A percentile compares a stretch with the other conserved stretches of the same genome.
Conservation (phyloP, 208 protist genomes). For the Blastocrithidia nonstop region DNA sequence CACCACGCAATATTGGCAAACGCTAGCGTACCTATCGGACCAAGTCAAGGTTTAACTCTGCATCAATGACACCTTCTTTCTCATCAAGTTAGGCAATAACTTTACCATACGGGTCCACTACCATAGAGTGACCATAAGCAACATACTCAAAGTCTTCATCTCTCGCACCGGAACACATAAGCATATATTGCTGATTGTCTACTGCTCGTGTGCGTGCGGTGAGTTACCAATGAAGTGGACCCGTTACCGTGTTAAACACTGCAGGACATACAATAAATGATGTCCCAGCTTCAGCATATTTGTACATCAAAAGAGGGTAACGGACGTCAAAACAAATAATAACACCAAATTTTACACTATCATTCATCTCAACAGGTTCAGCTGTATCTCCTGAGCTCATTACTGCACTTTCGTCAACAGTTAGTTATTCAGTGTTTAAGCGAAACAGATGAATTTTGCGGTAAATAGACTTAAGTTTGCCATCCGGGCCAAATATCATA, state of each 20-base stretch:
- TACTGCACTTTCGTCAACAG: constrained; percentile 91
- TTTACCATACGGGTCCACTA: constrained; percentile 86
- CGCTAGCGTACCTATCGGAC: constrained; percentile 19
- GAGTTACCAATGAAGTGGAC: constrained; percentile 96
- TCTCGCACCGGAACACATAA: constrained; percentile 89
- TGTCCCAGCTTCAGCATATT: constrained; percentile 49
- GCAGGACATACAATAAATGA: constrained; percentile 92
- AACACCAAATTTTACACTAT: constrained; percentile 82
- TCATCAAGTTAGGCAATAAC: constrained; percentile 53
- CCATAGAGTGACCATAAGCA: constrained; percentile 93
- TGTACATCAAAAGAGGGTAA: constrained; percentile 89
- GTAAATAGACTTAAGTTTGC: constrained; percentile 77
- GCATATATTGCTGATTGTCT: constrained; percentile 92
- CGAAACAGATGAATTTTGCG: constrained; percentile 95
- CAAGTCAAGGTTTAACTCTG: constrained; percentile 40
- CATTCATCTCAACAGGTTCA: constrained; percentile 17
- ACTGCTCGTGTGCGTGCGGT: constrained; percentile 78
- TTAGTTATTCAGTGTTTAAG: constrained; percentile 91
- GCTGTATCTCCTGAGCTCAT: constrained; percentile 80
- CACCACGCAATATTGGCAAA: constrained; percentile 71
- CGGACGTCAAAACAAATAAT: constrained; percentile 98
- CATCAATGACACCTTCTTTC: constrained; percentile 39
- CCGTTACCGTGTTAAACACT: constrained; percentile 98
- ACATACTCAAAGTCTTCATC: constrained; percentile 79
- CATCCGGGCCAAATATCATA: constrained; percentile 84